Evolutionary conservation across 441 rosid species (phyloP), one percentile per base, ranked within the genome.

Genomic region (Hypseocharis bilobata): DNA sequence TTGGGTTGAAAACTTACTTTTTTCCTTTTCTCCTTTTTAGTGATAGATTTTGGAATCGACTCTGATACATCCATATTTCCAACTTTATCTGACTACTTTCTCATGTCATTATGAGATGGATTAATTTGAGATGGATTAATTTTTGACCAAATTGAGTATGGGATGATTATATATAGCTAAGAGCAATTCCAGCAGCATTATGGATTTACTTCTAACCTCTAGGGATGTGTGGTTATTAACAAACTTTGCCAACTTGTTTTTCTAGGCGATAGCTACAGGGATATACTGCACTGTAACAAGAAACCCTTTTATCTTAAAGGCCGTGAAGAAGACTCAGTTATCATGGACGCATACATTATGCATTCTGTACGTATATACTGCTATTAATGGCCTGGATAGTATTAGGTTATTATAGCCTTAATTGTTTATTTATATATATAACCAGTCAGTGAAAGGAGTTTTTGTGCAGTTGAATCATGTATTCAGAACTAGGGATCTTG

Each of bases 391-490:
- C 26, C 57, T 51, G 56, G 16, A 51, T 51, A 22, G 10, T 51
- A 51, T n/a, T 14, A n/a, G n/a, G 51, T 44, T 44, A 44, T 17
- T 42, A 2, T 32, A 6, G 34, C 68, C 63, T 44, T 28, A 62
- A 26, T 70, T 19, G 20, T 62, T 45, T 36, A 67, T 64, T 72
- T 65, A 14, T 65, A 58, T 44, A 4, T 40, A 27, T 51, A 38
- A 72, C 64, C 59, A 56, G 72, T 54, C 71, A 76, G 58, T 25
- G 63, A 60, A 56, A 51, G 13, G 66, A 64, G 36, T 75, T 26
- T 73, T 27, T 80, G 62, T 86, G 86, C 95, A 92, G 98, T 78
- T 92, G 63, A 92, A 92, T 84, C 98, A 92, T 79, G 77, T 90
- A 57, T 85, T 88, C 72, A 87, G 69, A 77, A 81, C 84, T 44